These are phyloP conservation scores for Kurtzmaniella cleridarum DNA, from an alignment of 805 yeast genomes.

Conservation along the genomic window DNA sequence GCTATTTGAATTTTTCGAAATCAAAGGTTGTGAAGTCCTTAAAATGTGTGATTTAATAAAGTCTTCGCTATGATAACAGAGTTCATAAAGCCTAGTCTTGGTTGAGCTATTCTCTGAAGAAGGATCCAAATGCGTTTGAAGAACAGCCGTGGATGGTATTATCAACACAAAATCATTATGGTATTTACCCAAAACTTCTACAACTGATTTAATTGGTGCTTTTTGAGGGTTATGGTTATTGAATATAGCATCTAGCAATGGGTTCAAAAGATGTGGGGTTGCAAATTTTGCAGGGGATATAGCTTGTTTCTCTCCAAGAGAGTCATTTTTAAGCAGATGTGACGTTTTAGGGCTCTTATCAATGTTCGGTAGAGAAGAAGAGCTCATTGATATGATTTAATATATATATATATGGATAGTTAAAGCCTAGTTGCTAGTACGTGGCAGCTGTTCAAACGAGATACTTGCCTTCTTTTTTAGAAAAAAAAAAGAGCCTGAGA, in stretches of 20 bases:
- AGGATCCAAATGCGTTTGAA: constrained; percentile 32
- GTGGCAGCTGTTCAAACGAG: no score
- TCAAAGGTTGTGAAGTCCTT: constrained; percentile 19
- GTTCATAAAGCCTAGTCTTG: constrained; percentile 38
- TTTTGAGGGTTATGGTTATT: constrained; percentile 47
- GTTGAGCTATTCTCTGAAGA: constrained; percentile 12
- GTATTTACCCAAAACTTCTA: constrained; percentile 34
- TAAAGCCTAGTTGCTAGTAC: no score
- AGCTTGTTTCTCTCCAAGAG: not conserved
- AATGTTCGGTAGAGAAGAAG: no score
- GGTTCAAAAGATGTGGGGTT: constrained; percentile 56
- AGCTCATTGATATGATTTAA: no score
- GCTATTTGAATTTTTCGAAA: constrained; percentile 18
- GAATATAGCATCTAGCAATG: constrained; percentile 59
- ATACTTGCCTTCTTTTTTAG: no score
- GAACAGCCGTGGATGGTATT: constrained; percentile 54
- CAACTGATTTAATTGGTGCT: constrained; percentile 43
- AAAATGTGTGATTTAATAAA: constrained; percentile 62
- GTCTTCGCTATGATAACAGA: constrained; percentile 50
- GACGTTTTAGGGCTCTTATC: no score
- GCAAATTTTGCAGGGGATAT: constrained; percentile 8
- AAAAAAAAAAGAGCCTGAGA: no score
- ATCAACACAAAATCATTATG: constrained; percentile 53
- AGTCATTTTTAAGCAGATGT: no score
- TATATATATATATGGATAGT: no score